Percentiles rank a stretch among this genome's conserved stretches.
Evolutionary conservation across 1,139 yeast species (phyloP).

Genomic region (Magnusiomyces paraingens): DNA sequence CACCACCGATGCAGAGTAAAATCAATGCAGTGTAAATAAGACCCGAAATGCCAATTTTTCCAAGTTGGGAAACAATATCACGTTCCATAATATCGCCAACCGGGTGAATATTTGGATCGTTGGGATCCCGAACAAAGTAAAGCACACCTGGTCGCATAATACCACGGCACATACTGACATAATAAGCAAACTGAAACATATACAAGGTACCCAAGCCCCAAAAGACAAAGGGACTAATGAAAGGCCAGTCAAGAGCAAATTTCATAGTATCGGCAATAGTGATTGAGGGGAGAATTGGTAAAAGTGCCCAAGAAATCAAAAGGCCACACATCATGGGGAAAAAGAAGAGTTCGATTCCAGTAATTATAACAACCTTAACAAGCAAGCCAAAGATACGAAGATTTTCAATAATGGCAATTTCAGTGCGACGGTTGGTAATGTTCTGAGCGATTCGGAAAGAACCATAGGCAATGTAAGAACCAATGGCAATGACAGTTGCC

Average conservation of each 20-base stretch:
- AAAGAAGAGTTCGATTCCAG: conserved; percentile 69
- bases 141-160: conserved; percentile 84
- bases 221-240: conserved; percentile 34
- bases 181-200: conserved; percentile 82
- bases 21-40: conserved; percentile 71
- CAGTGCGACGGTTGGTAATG: conserved; percentile 15
- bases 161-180: conserved; percentile 75
- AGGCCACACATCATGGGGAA: conserved; percentile 88
- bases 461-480: conserved; percentile 18
- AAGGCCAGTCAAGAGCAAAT: conserved; percentile 23
- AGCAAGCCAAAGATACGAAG: conserved; percentile 44
- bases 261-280: conserved; percentile 16
- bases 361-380: conserved; percentile 65
- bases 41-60: conserved; percentile 68
- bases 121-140: conserved; percentile 88
- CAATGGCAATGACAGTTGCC: conserved; percentile 13
- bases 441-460: conserved; percentile 19
- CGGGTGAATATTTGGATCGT: conserved; percentile 86
- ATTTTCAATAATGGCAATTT: conserved; percentile 19
- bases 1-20: conserved; percentile 64
- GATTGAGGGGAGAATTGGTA: conserved; percentile 30
- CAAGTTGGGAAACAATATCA: conserved; percentile 64
- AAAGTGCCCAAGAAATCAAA: conserved; percentile 59
- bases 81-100: conserved; percentile 81
- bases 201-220: conserved; percentile 80